A percentile compares a stretch with the other conserved stretches of the same genome.
Evolutionary conservation across 331 rosid genomes (phyloP).

Genomic region (Quercus tomentella): DNA sequence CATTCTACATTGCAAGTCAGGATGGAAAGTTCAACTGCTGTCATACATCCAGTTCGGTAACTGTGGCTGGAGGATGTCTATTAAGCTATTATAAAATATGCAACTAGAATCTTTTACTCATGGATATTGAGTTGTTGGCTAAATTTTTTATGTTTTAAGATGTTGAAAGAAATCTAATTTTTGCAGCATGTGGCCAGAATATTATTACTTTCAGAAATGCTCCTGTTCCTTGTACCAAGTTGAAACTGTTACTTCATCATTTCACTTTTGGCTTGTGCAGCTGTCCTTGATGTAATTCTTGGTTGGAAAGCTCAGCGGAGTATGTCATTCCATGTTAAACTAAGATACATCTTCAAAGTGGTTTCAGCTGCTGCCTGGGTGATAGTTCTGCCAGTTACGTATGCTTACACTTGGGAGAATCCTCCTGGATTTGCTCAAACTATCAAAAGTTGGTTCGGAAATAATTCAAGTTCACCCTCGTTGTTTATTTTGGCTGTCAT

Average conservation of each 20-base stretch:
- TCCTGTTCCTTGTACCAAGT: slow-evolving; percentile 6
- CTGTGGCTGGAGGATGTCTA: not conserved
- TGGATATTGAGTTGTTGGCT: not conserved
- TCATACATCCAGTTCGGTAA: not conserved
- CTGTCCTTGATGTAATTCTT: slow-evolving; percentile 81
- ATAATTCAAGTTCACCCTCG: slow-evolving; percentile 57
- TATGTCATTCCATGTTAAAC: slow-evolving; percentile 73
- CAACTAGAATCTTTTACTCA: not conserved
- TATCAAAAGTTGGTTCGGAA: slow-evolving; percentile 90
- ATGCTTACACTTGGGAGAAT: slow-evolving; percentile 82
- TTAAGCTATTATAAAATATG: not conserved
- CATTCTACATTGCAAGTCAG: not conserved
- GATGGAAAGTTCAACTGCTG: not conserved
- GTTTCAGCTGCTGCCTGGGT: slow-evolving; percentile 96
- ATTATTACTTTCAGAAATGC: not conserved
- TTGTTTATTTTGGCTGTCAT: slow-evolving; percentile 90
- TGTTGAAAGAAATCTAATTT: not conserved
- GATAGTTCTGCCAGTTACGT: slow-evolving; percentile 76
- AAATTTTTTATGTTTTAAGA: not conserved
- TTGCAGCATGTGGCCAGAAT: not conserved
- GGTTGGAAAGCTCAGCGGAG: slow-evolving; percentile 84
- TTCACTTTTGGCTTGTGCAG: slow-evolving; percentile 41
- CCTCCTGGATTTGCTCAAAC: slow-evolving; percentile 95
- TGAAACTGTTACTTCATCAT: slow-evolving; percentile 10
- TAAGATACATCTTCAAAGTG: slow-evolving; percentile 80